phyloP scores from a whole-genome alignment of 202 grass and related monocot species.

The Bolboschoenoplectus hybrid region DNA sequence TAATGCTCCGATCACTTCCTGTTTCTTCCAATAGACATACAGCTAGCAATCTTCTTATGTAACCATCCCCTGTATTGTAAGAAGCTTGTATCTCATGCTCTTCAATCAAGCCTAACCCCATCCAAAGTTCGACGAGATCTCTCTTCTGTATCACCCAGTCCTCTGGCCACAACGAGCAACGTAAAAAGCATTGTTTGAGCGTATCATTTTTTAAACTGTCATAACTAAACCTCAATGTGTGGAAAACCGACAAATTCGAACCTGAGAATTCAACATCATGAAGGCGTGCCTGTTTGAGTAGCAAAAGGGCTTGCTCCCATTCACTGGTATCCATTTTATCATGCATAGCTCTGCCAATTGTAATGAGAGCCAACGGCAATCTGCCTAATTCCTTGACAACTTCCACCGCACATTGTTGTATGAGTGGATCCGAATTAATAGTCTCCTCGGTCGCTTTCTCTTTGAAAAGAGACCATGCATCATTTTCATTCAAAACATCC shows the following conservation, averaged over 20 bases:
- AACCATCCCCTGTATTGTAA: slow-evolving; percentile 33
- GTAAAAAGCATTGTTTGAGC: too few relatives aligned
- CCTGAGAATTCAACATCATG: neutral
- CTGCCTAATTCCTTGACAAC: slow-evolving; percentile 42
- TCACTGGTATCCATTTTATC: neutral
- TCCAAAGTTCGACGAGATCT: slow-evolving; percentile 15
- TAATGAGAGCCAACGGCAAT: slow-evolving; percentile 53
- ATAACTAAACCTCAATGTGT: slow-evolving; percentile 37
- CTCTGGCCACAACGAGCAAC: slow-evolving; percentile 41
- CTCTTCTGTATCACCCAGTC: neutral
- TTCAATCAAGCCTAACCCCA: neutral
- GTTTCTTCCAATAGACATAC: slow-evolving; percentile 21
- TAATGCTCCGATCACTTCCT: neutral
- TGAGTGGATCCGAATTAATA: too few relatives aligned
- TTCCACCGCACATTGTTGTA: too few relatives aligned
- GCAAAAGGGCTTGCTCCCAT: neutral
- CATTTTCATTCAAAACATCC: too few relatives aligned
- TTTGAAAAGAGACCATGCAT: too few relatives aligned
- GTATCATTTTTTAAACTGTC: slow-evolving; percentile 7
- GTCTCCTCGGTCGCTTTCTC: too few relatives aligned
- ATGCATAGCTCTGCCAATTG: slow-evolving; percentile 48
- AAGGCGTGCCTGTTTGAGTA: neutral
- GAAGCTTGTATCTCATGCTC: slow-evolving; percentile 15
- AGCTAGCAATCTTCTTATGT: slow-evolving; percentile 26
- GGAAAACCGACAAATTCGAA: neutral